phyloP scores from a whole-genome alignment of 495 filamentous ascomycete species.

The Penicillium verhagenii region DNA sequence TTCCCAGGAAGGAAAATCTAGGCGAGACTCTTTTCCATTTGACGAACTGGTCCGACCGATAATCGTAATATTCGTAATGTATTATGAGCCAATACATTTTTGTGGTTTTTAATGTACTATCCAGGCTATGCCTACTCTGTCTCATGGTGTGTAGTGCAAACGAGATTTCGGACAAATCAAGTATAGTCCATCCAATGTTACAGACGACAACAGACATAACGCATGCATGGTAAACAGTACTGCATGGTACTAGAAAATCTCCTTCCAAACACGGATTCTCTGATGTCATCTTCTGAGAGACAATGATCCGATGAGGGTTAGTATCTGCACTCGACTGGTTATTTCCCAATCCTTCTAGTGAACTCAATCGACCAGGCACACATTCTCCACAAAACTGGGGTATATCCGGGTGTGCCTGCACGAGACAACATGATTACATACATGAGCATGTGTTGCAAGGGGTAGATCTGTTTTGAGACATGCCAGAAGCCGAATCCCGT shows the following conservation, averaged over 20 bases:
- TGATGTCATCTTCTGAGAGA: no score
- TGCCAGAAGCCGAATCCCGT: conserved; percentile 11
- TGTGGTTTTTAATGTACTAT: not conserved
- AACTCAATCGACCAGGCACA: not conserved
- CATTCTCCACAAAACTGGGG: not conserved
- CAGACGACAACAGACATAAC: not conserved
- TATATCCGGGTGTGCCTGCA: not conserved
- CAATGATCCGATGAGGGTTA: no score
- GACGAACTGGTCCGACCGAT: no score
- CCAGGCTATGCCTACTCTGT: not conserved
- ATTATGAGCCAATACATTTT: not conserved
- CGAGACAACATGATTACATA: conserved; percentile 3
- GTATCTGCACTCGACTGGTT: not conserved
- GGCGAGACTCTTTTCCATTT: not conserved
- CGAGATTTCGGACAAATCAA: not conserved
- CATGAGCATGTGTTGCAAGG: conserved; percentile 6
- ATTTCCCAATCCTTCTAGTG: not conserved
- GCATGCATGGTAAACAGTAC: not conserved
- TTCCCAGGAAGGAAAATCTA: not conserved
- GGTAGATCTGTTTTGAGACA: conserved; percentile 11
- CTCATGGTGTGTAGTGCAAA: not conserved
- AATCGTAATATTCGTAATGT: not conserved
- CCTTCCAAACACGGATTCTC: no score
- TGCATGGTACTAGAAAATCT: no score
- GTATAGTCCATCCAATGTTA: not conserved